Evolutionary conservation across 257 asterid species (phyloP).

Genomic region (Mitragyna speciosa): DNA sequence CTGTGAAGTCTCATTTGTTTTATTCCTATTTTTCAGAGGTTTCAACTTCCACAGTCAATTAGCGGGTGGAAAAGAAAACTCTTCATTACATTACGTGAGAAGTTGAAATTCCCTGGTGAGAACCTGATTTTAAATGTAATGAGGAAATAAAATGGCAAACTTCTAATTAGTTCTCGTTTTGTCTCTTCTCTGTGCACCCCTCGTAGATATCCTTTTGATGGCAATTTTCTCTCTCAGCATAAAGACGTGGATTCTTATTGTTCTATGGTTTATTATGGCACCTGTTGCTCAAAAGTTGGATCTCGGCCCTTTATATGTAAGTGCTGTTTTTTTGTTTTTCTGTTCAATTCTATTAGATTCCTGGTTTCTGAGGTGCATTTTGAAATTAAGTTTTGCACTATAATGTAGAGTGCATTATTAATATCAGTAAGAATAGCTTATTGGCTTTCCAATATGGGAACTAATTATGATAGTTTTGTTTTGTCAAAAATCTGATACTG

Average conservation of each 20-base stretch:
- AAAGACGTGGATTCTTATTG: conserved; percentile 66
- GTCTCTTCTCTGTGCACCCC: not conserved
- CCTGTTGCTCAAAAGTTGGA: conserved; percentile 69
- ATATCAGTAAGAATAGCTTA: not conserved
- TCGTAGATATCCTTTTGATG: conserved; percentile 78
- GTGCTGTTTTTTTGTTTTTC: conserved; percentile 26
- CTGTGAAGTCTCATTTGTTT: conserved; percentile 20
- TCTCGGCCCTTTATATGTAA: conserved; percentile 83
- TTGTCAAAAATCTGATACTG: not conserved
- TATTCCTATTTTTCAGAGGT: conserved; percentile 43
- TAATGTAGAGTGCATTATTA: not conserved
- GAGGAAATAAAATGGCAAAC: not conserved
- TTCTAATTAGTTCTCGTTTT: conserved; percentile 25
- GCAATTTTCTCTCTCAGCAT: conserved; percentile 66
- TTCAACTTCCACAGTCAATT: conserved; percentile 70
- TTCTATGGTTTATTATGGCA: conserved; percentile 76
- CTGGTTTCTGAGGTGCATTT: not conserved
- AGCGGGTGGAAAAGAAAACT: conserved; percentile 79
- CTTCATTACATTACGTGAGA: conserved; percentile 58
- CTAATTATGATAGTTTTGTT: not conserved
- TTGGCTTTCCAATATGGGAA: not conserved
- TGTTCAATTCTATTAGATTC: not conserved
- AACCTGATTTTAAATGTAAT: conserved; percentile 13
- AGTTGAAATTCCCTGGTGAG: conserved; percentile 79
- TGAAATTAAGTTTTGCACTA: not conserved